phyloP scores from a whole-genome alignment of 2,329 filamentous ascomycete genomes.

The Fusarium pseudocircinatum region DNA sequence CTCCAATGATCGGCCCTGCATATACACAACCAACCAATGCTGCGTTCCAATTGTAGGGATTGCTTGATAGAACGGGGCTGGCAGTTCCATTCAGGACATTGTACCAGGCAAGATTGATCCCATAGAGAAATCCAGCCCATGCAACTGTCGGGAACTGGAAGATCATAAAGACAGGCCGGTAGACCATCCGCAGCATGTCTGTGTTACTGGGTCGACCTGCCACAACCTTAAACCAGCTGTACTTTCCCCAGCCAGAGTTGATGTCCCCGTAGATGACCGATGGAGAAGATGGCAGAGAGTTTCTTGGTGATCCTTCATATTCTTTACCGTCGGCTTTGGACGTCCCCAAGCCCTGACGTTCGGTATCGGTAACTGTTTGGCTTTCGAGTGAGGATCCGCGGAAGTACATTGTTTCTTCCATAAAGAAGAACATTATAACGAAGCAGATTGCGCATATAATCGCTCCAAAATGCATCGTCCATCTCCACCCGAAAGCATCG shows the following conservation, averaged over 20 bases:
- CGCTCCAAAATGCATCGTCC: background rate
- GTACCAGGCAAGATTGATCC: slow-evolving; percentile 2
- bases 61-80: background rate
- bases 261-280: background rate
- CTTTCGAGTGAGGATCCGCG: background rate
- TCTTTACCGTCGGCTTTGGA: background rate
- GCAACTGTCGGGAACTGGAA: background rate
- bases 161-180: background rate
- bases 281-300: background rate
- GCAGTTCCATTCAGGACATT: background rate
- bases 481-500: background rate
- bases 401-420: slow-evolving; percentile 9
- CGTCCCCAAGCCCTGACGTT: background rate
- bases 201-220: background rate
- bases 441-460: background rate
- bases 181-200: background rate
- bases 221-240: background rate
- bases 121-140: background rate
- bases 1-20: background rate
- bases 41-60: background rate
- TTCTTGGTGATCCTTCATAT: background rate
- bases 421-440: background rate
- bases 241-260: background rate
- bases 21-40: background rate
- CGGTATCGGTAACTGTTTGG: background rate